These are phyloP conservation scores for Aechmea fasciata DNA, from an alignment of 176 grass and related monocot genomes.

Conservation along the genomic window DNA sequence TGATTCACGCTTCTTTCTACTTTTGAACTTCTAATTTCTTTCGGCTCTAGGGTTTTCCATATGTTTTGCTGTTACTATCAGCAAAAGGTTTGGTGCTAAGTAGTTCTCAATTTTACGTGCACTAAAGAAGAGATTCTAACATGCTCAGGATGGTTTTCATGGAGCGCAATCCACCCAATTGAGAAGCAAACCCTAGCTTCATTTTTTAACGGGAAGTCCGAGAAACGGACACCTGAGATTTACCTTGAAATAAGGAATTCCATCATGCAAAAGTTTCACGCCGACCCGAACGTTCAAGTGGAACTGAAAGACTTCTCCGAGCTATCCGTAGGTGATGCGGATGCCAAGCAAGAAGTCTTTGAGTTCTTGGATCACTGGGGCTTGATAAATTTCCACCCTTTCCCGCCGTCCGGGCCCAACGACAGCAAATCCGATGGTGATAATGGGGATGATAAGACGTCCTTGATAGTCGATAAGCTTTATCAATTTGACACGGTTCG, in stretches of 20 bases:
- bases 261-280: conserved; percentile 86
- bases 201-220: conserved; percentile 86
- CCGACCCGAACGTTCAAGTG: conserved; percentile 61
- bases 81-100: conserved; percentile 1
- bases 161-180: conserved; percentile 67
- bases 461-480: conserved; percentile 50
- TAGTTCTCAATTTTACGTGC: conserved; percentile 8
- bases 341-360: conserved; percentile 65
- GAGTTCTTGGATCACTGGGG: conserved; percentile 96
- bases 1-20: conserved; percentile 16
- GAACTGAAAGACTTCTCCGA: conserved; percentile 78
- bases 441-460: conserved; percentile 21
- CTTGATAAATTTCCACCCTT: conserved; percentile 95
- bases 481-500: conserved; percentile 79
- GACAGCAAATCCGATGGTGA: conserved; percentile 29
- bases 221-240: conserved; percentile 64
- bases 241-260: conserved; percentile 86
- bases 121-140: conserved; percentile 22
- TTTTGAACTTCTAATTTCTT: conserved; percentile 11
- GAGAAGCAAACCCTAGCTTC: conserved; percentile 86
- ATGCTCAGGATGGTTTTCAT: conserved; percentile 94
- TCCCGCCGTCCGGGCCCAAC: conserved; percentile 44
- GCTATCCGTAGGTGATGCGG: conserved; percentile 48
- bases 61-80: not conserved
- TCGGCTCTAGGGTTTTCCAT: not conserved